Evolutionary conservation across 805 yeast species (phyloP).

Genomic region (Kazachstania bromeliacearum): DNA sequence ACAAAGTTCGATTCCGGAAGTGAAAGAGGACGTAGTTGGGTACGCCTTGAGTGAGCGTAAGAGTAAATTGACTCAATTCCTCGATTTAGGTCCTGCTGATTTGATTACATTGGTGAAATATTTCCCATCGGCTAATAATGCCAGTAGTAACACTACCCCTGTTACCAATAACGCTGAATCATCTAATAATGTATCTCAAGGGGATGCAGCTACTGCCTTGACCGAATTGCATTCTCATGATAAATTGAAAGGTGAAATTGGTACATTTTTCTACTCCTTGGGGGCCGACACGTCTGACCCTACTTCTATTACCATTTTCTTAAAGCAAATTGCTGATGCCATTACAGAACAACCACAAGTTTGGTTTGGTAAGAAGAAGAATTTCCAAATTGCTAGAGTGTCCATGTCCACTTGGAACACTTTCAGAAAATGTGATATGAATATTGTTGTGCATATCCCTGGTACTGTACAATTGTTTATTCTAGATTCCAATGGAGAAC

Average conservation of each 20-base stretch:
- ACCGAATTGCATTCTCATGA: conserved; percentile 23
- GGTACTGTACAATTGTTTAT: conserved; percentile 53
- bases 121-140: conserved; percentile 17
- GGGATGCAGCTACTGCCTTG: conserved; percentile 13
- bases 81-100: conserved; percentile 68
- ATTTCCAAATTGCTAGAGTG: conserved; percentile 62
- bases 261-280: conserved; percentile 63
- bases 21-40: conserved; percentile 49
- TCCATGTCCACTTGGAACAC: conserved; percentile 59
- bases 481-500: conserved; percentile 26
- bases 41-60: conserved; percentile 57
- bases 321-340: conserved; percentile 57
- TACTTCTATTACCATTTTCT: conserved; percentile 67
- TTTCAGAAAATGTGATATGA: conserved; percentile 54
- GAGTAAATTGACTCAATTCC: conserved; percentile 45
- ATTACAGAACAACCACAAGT: conserved; percentile 54
- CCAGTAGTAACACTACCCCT: conserved; percentile 4
- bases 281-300: conserved; percentile 71
- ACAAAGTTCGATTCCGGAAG: conserved; percentile 60
- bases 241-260: conserved; percentile 43
- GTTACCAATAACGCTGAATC: conserved; percentile 6
- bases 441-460: conserved; percentile 66
- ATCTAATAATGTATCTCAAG: conserved; percentile 7
- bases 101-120: conserved; percentile 35
- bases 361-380: conserved; percentile 72